A percentile compares a stretch with the other conserved stretches of the same genome.
These are phyloP conservation scores for Magnolia officinalis DNA, from an alignment of 164 flowering plant genomes.

Conservation along the genomic window DNA sequence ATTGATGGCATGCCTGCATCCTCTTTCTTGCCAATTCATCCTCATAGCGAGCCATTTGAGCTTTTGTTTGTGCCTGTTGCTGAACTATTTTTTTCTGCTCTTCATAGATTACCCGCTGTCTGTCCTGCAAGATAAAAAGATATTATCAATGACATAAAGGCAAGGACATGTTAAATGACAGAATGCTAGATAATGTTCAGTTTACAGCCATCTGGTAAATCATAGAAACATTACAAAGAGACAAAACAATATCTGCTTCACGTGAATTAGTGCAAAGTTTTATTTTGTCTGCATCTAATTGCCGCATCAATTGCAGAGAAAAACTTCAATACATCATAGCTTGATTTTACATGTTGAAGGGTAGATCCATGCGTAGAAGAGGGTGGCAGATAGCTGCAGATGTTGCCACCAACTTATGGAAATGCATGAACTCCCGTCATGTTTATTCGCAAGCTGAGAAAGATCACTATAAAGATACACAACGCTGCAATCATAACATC, in stretches of 20 bases:
- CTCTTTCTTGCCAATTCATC: constrained; percentile 94
- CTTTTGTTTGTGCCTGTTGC: constrained; percentile 78
- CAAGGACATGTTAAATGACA: background rate
- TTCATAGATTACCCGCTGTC: constrained; percentile 65
- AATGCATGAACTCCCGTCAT: no score
- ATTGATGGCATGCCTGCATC: constrained; percentile 49
- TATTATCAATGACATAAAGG: background rate
- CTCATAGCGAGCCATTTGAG: constrained; percentile 76
- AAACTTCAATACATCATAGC: background rate
- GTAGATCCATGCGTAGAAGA: no score
- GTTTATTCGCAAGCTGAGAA: no score
- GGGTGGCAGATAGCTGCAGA: no score
- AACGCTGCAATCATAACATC: no score
- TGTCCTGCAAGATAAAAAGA: constrained; percentile 54
- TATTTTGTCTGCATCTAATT: background rate
- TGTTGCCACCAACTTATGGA: no score
- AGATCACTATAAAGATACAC: no score
- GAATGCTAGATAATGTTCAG: background rate
- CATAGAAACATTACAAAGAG: background rate
- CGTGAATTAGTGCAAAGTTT: background rate
- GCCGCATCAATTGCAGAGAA: background rate
- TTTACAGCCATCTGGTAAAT: background rate
- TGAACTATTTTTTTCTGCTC: constrained; percentile 69
- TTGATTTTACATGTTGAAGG: no score
- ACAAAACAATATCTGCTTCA: background rate